These are phyloP conservation scores for Coprinopsis strossmayeri DNA, from an alignment of 768 basidiomycete genomes.

Conservation along the genomic window DNA sequence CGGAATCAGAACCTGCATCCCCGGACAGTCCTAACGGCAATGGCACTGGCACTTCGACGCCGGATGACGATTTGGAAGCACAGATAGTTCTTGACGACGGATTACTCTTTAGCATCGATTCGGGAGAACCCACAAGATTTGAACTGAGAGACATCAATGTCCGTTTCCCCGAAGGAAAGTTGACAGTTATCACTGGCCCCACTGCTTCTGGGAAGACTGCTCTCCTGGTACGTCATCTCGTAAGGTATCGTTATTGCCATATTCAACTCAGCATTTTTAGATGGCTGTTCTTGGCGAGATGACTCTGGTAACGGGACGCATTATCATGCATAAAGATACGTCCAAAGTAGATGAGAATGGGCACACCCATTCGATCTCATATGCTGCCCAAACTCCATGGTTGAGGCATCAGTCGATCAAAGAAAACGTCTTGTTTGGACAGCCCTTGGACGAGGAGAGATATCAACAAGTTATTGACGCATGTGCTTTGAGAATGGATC, in stretches of 20 bases:
- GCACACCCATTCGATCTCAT: conserved; percentile 57
- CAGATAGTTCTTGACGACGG: conserved; percentile 14
- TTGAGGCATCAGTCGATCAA: conserved; percentile 66
- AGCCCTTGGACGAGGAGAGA: conserved; percentile 62
- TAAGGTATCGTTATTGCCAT: neutral
- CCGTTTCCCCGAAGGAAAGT: conserved; percentile 62
- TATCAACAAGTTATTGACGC: conserved; percentile 75
- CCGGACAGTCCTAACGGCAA: neutral
- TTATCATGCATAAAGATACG: conserved; percentile 63
- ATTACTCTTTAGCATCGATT: conserved; percentile 16
- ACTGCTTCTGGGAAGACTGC: conserved; percentile 85
- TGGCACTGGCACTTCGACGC: conserved; percentile 2
- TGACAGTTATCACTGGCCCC: conserved; percentile 71
- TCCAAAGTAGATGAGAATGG: conserved; percentile 55
- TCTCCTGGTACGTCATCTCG: conserved; percentile 42
- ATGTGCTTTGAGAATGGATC: conserved; percentile 77
- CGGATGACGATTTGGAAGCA: neutral
- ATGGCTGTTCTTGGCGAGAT: conserved; percentile 72
- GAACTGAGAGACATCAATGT: conserved; percentile 63
- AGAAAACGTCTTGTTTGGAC: conserved; percentile 78
- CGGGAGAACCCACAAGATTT: conserved; percentile 44
- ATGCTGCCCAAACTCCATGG: conserved; percentile 71
- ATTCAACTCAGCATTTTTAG: conserved; percentile 22
- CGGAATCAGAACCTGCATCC: conserved; percentile 9
- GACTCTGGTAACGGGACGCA: conserved; percentile 41